Evolutionary conservation across 2,329 filamentous ascomycete species (phyloP), one percentile per base, ranked within the genome.

Genomic region (Aspergillus brunneoviolaceus): DNA sequence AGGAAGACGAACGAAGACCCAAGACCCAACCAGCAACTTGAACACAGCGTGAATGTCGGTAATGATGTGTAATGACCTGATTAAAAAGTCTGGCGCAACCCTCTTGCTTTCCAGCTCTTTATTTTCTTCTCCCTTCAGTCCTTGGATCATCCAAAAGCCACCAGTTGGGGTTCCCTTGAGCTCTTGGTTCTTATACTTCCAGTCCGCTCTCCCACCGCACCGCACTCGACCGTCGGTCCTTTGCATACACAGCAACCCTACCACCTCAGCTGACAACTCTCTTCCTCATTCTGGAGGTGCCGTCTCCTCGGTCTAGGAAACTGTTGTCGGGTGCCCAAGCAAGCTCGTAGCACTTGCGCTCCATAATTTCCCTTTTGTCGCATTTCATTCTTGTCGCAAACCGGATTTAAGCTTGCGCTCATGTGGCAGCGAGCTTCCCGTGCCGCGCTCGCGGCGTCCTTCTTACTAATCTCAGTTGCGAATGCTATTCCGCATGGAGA

Each of bases 401-500:
- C 39, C 51, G 29, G 57, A 53, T 27, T 49, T 27, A 9, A 33
- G 11, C 23, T 60, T 21, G 35, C 48, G 45, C 51, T 48, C 54
- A 75, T 75, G 72, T 65, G 68, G 61, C 63, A 60, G 51, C 60
- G 63, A 63, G 59, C 60, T 59, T 62, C 64, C 59, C 70, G 60
- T 50, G 65, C 66, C 64, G 69, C 72, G 33, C 62, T 73, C 19
- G 70, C 65, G 60, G 71, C 69, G 50, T 60, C 67, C 23, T 63
- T 70, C 23, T 58, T 75, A n/a, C 57, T 77, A 39, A 69, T 66
- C 31, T 66, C 70, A 10, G 60, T 71, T 35, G 71, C 68, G 45
- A 72, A 67, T 57, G 74, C 69, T 23, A 57, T 74, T 49, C 67
- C 75, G 9, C 75, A 77, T 58, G 71, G 71, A 39, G 71, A 73